Evolutionary conservation across 2,329 filamentous ascomycete species (phyloP).

Genomic region (Anthostomella pinea): DNA sequence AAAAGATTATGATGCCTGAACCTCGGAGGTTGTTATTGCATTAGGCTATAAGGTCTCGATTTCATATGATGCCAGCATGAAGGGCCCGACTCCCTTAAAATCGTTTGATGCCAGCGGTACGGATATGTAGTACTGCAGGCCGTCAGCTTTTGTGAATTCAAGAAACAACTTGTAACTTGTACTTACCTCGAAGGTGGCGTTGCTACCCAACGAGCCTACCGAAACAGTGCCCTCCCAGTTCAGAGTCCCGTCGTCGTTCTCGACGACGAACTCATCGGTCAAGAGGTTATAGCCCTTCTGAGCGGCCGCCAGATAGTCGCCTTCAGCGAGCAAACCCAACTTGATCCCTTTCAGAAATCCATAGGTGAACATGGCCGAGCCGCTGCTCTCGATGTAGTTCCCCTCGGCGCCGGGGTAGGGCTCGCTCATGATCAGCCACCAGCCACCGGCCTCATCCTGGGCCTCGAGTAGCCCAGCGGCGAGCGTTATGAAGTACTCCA

Average conservation of each 20-base stretch:
- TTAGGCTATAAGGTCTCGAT: slow-evolving; percentile 23
- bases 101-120: slow-evolving; percentile 37
- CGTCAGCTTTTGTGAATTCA: slow-evolving; percentile 3
- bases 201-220: slow-evolving; percentile 47
- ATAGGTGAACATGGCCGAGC: slow-evolving; percentile 56
- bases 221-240: slow-evolving; percentile 50
- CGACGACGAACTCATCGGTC: slow-evolving; percentile 42
- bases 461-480: slow-evolving; percentile 40
- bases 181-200: slow-evolving; percentile 48
- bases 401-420: slow-evolving; percentile 44
- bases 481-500: slow-evolving; percentile 39
- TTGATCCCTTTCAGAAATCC: slow-evolving; percentile 46
- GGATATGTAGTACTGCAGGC: slow-evolving; percentile 39
- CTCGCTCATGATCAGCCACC: slow-evolving; percentile 57
- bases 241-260: slow-evolving; percentile 44
- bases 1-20: too few relatives aligned
- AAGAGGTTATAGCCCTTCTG: slow-evolving; percentile 44
- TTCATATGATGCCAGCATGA: slow-evolving; percentile 39
- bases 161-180: not conserved
- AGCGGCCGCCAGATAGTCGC: slow-evolving; percentile 36
- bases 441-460: slow-evolving; percentile 47
- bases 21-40: too few relatives aligned
- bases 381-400: slow-evolving; percentile 61
- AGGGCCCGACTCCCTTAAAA: slow-evolving; percentile 38
- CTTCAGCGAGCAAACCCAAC: slow-evolving; percentile 33